Base-by-base conservation (phyloP, 129 eudicot genomes). In the Scalesia atractyloides region DNA sequence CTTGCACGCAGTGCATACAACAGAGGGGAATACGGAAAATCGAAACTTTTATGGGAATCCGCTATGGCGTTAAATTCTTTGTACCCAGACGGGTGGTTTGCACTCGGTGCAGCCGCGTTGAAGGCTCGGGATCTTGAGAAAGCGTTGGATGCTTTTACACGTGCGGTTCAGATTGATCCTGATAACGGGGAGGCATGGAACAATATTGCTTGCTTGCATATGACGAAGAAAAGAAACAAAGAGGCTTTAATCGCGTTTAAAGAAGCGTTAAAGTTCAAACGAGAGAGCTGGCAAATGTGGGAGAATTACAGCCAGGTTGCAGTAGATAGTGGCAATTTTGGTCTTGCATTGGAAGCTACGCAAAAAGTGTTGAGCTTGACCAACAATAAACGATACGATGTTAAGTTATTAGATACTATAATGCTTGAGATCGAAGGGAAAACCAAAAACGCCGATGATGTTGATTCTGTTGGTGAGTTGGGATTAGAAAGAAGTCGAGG, bases 251-350 rank as follows among this genome's bases (percentile, higher is more conserved):
- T 95, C 73, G 96, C 99, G 3, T 90, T 95, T 53, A 95, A 83
- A 75, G 99, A 95, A 81, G 99, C 99, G 26, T 66, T 95, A 65
- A 95, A 95, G 82, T 87, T 85, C 82, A 90, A 90, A 79, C 78
- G 99, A 34, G 85, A 88, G 64, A 95, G 94, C 87, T 95, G 99
- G 99, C 96, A 95, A 64, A 80, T 95, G 96, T 95, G 99, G 99
- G 94, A 90, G 62, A 90, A 95, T 64, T 95, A 70, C 75, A 84
- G 99, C 69, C 80, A 84, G 36, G 94, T 95, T 62, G 94, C 99
- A 10, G 96, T 88, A 12, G 94, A 95, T 76, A 75, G 59, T 71
- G 97, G 96, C 36, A 90, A 90, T 69, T 82, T 80, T 16, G n/a
- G 82, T 77, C 94, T 88, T 73, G 97, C 96, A 15, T 37, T 94